phyloP scores from a whole-genome alignment of 495 filamentous ascomycete species.

The Penicillium cosmopolitanum region DNA sequence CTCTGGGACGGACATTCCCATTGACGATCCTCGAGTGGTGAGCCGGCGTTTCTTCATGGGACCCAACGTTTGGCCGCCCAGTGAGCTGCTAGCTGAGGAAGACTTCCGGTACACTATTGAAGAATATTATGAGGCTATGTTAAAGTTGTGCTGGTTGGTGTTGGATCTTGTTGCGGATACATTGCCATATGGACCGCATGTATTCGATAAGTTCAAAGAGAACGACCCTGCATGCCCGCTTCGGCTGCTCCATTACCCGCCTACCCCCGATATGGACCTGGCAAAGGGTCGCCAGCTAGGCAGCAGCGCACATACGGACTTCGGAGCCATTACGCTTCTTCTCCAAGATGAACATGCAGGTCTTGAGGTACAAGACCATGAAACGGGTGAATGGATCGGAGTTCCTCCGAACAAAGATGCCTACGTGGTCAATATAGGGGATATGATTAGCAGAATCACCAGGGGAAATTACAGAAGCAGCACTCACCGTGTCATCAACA shows the following conservation, averaged over 20 bases:
- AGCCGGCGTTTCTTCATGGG: conserved; percentile 28
- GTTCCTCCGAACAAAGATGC: not conserved
- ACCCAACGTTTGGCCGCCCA: conserved; percentile 33
- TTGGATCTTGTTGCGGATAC: conserved; percentile 26
- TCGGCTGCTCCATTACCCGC: conserved; percentile 42
- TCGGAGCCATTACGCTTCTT: conserved; percentile 42
- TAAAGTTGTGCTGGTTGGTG: conserved; percentile 17
- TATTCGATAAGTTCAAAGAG: conserved; percentile 34
- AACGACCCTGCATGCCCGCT: conserved; percentile 27
- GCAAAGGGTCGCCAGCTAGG: conserved; percentile 29
- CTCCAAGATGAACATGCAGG: conserved; percentile 37
- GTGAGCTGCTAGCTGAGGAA: conserved; percentile 12
- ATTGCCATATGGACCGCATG: conserved; percentile 27
- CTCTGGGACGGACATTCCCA: conserved; percentile 29
- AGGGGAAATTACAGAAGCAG: conserved; percentile 35
- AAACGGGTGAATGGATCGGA: conserved; percentile 29
- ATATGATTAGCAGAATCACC: conserved; percentile 32
- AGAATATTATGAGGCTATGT: conserved; percentile 22
- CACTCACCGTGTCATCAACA: conserved; percentile 41
- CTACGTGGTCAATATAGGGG: not conserved
- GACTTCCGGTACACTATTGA: conserved; percentile 25
- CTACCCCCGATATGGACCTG: conserved; percentile 6
- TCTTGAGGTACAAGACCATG: conserved; percentile 34
- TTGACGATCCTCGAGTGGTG: conserved; percentile 31
- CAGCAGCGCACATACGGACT: conserved; percentile 42